Conservation (phyloP, 306 rosid species). For the Abrus pulchellus region DNA sequence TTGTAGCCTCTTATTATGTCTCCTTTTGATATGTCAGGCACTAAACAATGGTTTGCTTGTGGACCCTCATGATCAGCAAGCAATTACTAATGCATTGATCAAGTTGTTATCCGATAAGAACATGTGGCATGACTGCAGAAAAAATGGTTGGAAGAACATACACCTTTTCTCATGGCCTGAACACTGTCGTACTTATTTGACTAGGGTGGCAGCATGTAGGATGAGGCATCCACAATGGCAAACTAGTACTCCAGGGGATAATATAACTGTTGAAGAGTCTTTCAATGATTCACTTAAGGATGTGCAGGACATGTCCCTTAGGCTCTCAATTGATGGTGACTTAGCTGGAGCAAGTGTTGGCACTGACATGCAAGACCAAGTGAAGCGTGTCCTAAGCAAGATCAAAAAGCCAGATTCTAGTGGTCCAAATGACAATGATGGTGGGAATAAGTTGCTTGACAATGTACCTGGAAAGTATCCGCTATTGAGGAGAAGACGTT, state of each 20-base stretch:
- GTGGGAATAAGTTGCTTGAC: constrained; percentile 46
- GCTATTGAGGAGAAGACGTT: constrained; percentile 40
- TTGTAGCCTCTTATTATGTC: constrained; percentile 30
- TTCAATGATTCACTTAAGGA: constrained; percentile 51
- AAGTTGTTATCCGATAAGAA: constrained; percentile 51
- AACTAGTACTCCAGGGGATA: constrained; percentile 44
- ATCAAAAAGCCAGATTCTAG: constrained; percentile 43
- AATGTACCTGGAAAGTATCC: constrained; percentile 48
- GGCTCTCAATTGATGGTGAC: constrained; percentile 54
- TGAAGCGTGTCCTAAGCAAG: constrained; percentile 46
- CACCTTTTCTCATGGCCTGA: constrained; percentile 55
- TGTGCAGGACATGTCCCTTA: constrained; percentile 54
- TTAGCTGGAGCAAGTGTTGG: constrained; percentile 25
- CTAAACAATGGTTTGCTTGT: constrained; percentile 53
- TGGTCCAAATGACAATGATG: constrained; percentile 28
- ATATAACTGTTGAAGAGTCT: constrained; percentile 36
- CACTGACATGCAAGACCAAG: constrained; percentile 48
- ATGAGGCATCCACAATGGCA: constrained; percentile 59
- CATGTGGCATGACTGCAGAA: constrained; percentile 53
- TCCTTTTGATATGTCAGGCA: constrained; percentile 45
- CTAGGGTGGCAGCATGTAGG: constrained; percentile 52
- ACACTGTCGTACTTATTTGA: constrained; percentile 53
- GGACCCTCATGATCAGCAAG: constrained; percentile 57
- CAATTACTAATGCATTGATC: constrained; percentile 49
- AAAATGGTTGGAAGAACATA: constrained; percentile 55